Base-by-base conservation (phyloP, 768 basidiomycete species). In the Tricholoma hemisulphureum region DNA sequence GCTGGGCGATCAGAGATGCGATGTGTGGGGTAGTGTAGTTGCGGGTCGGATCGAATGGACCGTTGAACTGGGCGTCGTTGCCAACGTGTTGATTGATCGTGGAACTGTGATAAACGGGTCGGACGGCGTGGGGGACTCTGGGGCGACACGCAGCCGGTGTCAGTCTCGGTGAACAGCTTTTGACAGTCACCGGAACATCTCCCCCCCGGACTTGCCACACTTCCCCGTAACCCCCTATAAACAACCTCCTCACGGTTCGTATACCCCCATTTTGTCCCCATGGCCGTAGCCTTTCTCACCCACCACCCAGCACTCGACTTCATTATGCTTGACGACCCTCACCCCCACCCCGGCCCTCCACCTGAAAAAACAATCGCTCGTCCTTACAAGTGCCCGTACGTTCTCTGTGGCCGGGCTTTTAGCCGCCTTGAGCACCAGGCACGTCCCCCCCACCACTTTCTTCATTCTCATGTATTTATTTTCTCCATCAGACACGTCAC, bases 361-460 rank as follows among this genome's bases (percentile, higher is more conserved):
- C 26, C 26, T 7, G 77, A 76, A 59, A 79, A 78, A 60, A 64
- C 67, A 48, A 65, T 73, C 10, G 69, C 80, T 23, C 67, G 95
- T 57, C 96, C 96, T 0, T 99, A 98, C 86, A 98, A 98, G 70
- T 99, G 96, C 71, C 96, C 96, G 2, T 92, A 91, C 71, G 81
- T 80, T 3, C 82, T 92, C 28, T 99, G 96, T 69, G 93, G 92
- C 24, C 82, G 94, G n/a, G 94, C 96, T 0, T 99, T 99, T 74
- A 95, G 91, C 67, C 81, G 96, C 56, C 84, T 98, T 21, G 96
- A 99, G 71, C 96, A 99, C 72, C 94, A 95, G 85, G 94, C 91
- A 64, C 34, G 72, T 65, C 20, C 18, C 39, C 16, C 13, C 26
- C 14, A 56, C 41, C 53, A 29, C 51, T 23, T 23, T 31, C 18